These are phyloP conservation scores for Chromera velia DNA, from an alignment of 73 alveolate species.

Conservation along the genomic window DNA sequence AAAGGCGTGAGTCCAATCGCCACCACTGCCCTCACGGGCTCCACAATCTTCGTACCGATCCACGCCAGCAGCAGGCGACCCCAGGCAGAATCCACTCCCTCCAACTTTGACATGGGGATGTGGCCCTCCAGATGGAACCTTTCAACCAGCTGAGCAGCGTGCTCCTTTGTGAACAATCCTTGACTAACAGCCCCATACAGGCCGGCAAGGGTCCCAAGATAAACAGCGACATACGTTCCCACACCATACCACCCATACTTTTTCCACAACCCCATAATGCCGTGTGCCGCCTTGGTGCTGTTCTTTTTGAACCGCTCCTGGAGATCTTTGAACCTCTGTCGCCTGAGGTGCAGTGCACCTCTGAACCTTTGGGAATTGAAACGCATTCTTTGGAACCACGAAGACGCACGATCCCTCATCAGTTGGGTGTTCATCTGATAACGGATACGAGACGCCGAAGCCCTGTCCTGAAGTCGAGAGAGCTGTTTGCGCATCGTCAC, in stretches of 20 bases:
- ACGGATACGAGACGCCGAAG: too few relatives aligned
- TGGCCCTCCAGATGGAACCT: neutral
- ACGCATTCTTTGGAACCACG: too few relatives aligned
- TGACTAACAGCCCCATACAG: neutral
- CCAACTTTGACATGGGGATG: neutral
- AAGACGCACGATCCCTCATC: too few relatives aligned
- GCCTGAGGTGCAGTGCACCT: too few relatives aligned
- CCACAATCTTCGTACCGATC: neutral
- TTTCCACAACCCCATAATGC: neutral
- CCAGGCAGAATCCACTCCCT: neutral
- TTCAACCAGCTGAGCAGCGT: neutral
- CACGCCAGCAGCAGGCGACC: neutral
- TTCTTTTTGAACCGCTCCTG: too few relatives aligned
- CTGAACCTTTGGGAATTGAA: too few relatives aligned
- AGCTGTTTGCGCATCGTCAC: too few relatives aligned
- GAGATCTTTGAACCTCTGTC: too few relatives aligned
- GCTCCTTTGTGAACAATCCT: neutral
- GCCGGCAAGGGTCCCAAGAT: neutral
- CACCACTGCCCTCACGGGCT: neutral
- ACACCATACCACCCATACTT: neutral
- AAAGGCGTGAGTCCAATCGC: neutral
- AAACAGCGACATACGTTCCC: neutral
- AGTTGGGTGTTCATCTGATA: too few relatives aligned
- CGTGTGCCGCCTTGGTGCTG: neutral
- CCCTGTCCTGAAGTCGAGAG: too few relatives aligned